Conservation (phyloP, 2,329 filamentous ascomycete species). For the Fusarium virguliforme region DNA sequence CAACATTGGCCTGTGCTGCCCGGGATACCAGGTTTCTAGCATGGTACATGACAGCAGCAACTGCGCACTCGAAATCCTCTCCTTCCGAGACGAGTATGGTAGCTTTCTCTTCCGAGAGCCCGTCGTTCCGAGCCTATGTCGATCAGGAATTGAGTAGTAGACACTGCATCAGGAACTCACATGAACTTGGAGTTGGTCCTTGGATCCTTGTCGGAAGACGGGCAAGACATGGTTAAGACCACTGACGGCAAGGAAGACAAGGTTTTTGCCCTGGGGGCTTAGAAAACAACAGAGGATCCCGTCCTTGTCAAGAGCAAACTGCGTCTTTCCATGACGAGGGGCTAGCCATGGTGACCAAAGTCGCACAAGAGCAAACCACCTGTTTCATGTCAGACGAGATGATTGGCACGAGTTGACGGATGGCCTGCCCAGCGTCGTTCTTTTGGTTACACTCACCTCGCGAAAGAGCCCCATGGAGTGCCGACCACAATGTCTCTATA, state of each 20-base stretch:
- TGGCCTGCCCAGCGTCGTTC: background rate
- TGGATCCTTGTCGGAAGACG: constrained; percentile 75
- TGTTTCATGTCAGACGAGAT: constrained; percentile 48
- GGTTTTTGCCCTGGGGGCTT: constrained; percentile 77
- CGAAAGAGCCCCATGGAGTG: constrained; percentile 70
- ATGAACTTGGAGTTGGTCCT: constrained; percentile 78
- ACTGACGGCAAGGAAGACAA: constrained; percentile 85
- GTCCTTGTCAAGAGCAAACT: constrained; percentile 81
- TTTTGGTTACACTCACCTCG: constrained; percentile 61
- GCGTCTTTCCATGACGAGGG: constrained; percentile 83
- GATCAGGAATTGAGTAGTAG: constrained; percentile 29
- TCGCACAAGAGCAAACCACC: constrained; percentile 88
- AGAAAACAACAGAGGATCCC: constrained; percentile 86
- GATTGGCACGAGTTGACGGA: background rate
- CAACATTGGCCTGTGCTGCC: constrained; percentile 60
- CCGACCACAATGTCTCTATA: constrained; percentile 74
- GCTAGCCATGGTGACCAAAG: constrained; percentile 89
- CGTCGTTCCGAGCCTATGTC: constrained; percentile 76
- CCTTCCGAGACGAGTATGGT: constrained; percentile 81
- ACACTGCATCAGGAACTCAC: constrained; percentile 57
- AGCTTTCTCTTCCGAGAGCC: constrained; percentile 67
- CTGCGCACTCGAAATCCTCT: constrained; percentile 80
- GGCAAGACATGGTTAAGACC: constrained; percentile 80
- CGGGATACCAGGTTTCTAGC: constrained; percentile 72
- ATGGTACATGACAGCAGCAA: constrained; percentile 88